Conservation (phyloP, 2,329 filamentous ascomycete genomes). For the Microsporum canis region DNA sequence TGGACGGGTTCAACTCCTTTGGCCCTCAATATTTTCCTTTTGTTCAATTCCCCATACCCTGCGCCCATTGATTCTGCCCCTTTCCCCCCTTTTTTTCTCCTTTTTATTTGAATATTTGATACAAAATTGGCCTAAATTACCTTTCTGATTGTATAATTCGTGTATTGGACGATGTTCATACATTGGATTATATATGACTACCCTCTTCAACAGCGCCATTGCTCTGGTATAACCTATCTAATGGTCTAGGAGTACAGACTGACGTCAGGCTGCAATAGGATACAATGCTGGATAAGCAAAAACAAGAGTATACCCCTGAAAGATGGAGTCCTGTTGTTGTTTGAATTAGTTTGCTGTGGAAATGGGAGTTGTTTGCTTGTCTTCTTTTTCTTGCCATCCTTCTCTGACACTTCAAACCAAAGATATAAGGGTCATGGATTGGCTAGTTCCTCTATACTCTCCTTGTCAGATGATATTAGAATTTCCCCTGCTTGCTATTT, state of each 20-base stretch:
- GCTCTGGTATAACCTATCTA: background rate
- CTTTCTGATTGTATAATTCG: slow-evolving; percentile 10
- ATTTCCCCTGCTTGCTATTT: background rate
- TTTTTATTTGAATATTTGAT: background rate
- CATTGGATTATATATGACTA: slow-evolving; percentile 14
- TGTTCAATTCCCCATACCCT: background rate
- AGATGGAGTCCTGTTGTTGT: background rate
- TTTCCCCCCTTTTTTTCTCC: background rate
- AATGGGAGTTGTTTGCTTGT: slow-evolving; percentile 1
- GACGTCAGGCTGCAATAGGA: background rate
- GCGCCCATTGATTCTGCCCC: background rate
- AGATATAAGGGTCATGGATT: background rate
- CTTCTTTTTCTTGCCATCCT: background rate
- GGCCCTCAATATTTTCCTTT: background rate
- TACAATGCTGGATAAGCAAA: background rate
- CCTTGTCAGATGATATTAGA: background rate
- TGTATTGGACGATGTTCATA: slow-evolving; percentile 13
- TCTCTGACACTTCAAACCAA: background rate
- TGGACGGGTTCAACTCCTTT: background rate
- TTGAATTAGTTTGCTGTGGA: slow-evolving; percentile 2
- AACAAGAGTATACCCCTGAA: background rate
- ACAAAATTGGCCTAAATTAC: background rate
- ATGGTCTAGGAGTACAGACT: background rate
- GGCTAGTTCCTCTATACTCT: background rate
- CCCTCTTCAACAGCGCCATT: background rate